These are phyloP conservation scores for Tolypocladium ophioglossoides DNA, from an alignment of 2,329 filamentous ascomycete species.

Conservation along the genomic window DNA sequence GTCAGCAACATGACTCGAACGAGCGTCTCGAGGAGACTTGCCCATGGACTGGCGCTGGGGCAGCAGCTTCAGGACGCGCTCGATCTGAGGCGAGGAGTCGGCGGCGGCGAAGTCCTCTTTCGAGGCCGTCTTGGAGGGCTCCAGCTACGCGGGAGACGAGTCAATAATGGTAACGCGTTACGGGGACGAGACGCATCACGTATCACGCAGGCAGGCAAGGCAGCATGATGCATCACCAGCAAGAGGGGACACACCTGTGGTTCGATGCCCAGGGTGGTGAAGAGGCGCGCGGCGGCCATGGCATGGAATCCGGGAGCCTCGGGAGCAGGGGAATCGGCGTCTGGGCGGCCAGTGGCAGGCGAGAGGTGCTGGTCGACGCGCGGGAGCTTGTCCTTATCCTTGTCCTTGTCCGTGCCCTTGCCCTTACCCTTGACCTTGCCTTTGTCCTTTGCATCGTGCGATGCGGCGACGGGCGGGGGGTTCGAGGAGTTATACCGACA, in stretches of 20 bases:
- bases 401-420: no score
- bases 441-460: constrained; percentile 1
- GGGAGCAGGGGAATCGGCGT: neutral
- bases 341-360: neutral
- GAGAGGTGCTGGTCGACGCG: neutral
- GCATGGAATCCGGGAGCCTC: constrained; percentile 8
- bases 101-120: constrained; percentile 9
- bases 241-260: neutral
- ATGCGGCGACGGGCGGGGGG: neutral
- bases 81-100: constrained; percentile 12
- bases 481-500: constrained; percentile 14
- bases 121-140: constrained; percentile 4
- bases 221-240: neutral
- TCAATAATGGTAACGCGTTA: neutral
- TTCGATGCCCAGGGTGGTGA: constrained; percentile 12
- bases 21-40: constrained; percentile 2
- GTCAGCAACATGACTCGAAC: neutral
- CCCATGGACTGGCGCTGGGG: constrained; percentile 15
- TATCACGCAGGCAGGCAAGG: neutral
- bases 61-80: constrained; percentile 12
- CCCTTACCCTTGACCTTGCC: no score
- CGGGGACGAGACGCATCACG: neutral
- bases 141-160: constrained; percentile 3
- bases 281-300: constrained; percentile 10
- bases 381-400: neutral